Base-by-base conservation (phyloP, 345 rosid genomes). In the Gossypium turneri region DNA sequence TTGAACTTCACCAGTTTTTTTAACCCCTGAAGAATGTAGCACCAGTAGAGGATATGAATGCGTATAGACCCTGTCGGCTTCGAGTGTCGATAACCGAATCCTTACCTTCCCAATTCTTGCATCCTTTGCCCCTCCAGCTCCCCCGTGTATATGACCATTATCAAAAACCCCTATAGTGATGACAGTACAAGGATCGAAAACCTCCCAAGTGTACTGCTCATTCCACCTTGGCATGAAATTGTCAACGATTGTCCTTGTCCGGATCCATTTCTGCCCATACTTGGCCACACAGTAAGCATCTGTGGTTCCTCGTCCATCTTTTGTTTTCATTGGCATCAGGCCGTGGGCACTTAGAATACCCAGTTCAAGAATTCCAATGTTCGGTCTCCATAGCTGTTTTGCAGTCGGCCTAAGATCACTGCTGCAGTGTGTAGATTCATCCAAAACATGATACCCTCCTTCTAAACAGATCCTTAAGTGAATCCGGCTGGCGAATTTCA, bases 151-250 rank as follows among this genome's bases (percentile, higher is more conserved):
- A 72, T 93, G 98, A 55, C 92, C 92, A 73, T 95, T 95, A 78
- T 93, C 97, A 13, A 89, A 95, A 17, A 91, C 98, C 73, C 98
- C 98, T 38, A 95, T 72, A 2, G 97, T 95, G 77, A 95, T 83
- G 79, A 95, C 98, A 19, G 97, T 93, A 76, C 99, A 93, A 24
- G 97, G 88, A 69, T 93, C 99, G 41, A 84, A 91, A 78, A 91
- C 99, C 86, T 95, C 98, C 98, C 99, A 95, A 22, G 92, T 95
- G 80, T 95, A 95, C 60, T 95, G 98, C 85, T 93, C 99, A 67
- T 95, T 95, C 98, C 99, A 93, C 79, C 78, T 87, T 66, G 99
- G 99, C 51, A 75, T 83, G 43, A 88, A 88, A 72, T 85, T 91
- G 84, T 95, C 98, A 0, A 89, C 89, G 56, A 95, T 93, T 8